Conservation (phyloP, 768 basidiomycete species). For the Tylopilus sp. region DNA sequence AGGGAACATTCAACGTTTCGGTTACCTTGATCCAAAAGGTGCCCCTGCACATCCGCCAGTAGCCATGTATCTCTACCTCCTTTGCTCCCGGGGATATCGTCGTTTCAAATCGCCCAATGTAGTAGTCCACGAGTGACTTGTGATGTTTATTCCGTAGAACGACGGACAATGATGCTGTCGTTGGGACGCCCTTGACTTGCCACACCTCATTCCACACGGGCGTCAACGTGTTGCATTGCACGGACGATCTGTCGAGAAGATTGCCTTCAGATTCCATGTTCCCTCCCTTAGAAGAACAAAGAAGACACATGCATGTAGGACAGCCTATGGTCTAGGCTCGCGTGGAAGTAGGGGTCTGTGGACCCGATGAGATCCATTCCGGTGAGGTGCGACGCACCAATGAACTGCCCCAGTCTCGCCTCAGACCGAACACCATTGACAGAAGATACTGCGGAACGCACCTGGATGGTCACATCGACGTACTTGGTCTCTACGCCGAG, state of each 20-base stretch:
- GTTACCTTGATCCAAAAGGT: constrained; percentile 67
- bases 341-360: constrained; percentile 72
- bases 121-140: constrained; percentile 53
- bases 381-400: constrained; percentile 65
- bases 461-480: constrained; percentile 58
- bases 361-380: constrained; percentile 63
- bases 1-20: neutral
- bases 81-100: constrained; percentile 54
- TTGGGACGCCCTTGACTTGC: constrained; percentile 70
- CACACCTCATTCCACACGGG: constrained; percentile 80
- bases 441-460: constrained; percentile 20
- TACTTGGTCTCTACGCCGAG: constrained; percentile 40
- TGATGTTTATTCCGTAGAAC: constrained; percentile 69
- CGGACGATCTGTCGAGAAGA: constrained; percentile 50
- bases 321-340: constrained; percentile 60
- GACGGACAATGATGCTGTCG: constrained; percentile 55
- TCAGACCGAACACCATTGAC: constrained; percentile 4
- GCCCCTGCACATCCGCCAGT: constrained; percentile 48
- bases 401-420: constrained; percentile 45
- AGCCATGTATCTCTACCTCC: constrained; percentile 59
- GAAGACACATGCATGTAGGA: constrained; percentile 53
- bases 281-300: neutral
- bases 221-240: constrained; percentile 49
- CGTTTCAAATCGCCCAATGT: constrained; percentile 60
- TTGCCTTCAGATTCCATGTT: neutral